These are phyloP conservation scores for Kickxella alabastrina DNA, from an alignment of 192 early-diverging fungal genomes.

Conservation along the genomic window DNA sequence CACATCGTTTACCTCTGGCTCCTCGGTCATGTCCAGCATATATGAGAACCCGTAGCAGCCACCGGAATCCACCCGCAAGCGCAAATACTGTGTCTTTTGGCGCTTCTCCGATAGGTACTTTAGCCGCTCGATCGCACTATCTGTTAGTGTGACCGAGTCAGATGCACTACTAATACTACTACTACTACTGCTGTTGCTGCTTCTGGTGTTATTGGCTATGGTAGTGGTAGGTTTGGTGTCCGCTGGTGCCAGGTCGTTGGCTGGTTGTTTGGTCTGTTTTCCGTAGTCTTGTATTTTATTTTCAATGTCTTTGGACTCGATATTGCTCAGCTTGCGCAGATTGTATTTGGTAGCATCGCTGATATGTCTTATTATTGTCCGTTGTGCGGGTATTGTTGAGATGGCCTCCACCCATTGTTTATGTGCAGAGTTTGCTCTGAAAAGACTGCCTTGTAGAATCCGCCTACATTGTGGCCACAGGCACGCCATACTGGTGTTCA, in stretches of 20 bases:
- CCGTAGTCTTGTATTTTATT: conserved; percentile 23
- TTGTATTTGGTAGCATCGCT: conserved; percentile 30
- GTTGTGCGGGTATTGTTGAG: neutral
- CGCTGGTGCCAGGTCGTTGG: neutral
- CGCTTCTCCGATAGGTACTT: conserved; percentile 37
- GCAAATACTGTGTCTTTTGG: conserved; percentile 54
- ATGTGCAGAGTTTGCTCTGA: neutral
- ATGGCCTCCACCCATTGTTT: too few species aligned
- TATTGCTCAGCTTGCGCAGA: conserved; percentile 26
- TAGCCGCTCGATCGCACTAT: conserved; percentile 41
- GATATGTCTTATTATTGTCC: too few species aligned
- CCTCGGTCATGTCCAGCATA: conserved; percentile 68
- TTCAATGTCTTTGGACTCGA: conserved; percentile 17
- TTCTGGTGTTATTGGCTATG: neutral
- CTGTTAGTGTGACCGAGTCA: conserved; percentile 26
- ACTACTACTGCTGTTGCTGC: too few species aligned
- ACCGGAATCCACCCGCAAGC: conserved; percentile 76
- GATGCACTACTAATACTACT: too few species aligned
- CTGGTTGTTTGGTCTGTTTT: conserved; percentile 5
- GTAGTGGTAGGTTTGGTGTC: too few species aligned
- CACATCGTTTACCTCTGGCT: conserved; percentile 64
- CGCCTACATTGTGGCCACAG: neutral
- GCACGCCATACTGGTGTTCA: neutral
- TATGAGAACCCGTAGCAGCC: conserved; percentile 88
- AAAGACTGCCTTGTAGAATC: neutral